Percentiles rank a stretch among this genome's conserved stretches.
phyloP scores from a whole-genome alignment of 2,329 filamentous ascomycete genomes.

The Chlorencoelia australis region DNA sequence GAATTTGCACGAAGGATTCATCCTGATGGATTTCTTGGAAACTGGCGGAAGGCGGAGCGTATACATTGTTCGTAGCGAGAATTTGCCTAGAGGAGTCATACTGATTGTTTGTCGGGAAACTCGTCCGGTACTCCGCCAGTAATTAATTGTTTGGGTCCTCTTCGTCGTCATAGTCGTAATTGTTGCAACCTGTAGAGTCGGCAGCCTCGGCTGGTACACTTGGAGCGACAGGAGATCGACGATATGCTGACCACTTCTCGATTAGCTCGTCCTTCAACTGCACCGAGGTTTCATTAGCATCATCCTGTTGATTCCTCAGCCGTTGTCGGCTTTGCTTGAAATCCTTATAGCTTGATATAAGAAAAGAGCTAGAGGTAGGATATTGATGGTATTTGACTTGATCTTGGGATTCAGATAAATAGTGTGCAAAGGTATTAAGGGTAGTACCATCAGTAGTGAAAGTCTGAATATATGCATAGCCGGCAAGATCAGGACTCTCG shows the following conservation, averaged over 20 bases:
- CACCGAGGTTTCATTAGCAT: background rate
- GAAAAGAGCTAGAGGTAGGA: background rate
- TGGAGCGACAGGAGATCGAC: constrained; percentile 4
- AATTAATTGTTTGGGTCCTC: constrained; percentile 10
- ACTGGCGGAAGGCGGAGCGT: too few species aligned
- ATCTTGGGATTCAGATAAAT: background rate
- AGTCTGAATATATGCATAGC: background rate
- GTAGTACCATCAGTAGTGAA: background rate
- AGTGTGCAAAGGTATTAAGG: background rate
- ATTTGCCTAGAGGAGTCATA: constrained; percentile 1
- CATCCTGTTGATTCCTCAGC: background rate
- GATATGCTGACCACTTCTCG: constrained; percentile 10
- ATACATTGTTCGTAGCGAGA: constrained; percentile 1
- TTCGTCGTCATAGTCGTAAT: constrained; percentile 7
- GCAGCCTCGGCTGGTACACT: constrained; percentile 7
- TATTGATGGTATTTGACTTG: background rate
- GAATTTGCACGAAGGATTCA: too few species aligned
- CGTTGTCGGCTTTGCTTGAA: background rate
- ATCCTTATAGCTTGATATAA: background rate
- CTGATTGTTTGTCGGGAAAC: constrained; percentile 6
- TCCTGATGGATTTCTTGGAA: too few species aligned
- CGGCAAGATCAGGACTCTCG: background rate
- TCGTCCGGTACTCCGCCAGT: constrained; percentile 7
- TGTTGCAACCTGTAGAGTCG: constrained; percentile 3
- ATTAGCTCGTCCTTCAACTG: constrained; percentile 12